Evolutionary conservation across 768 basidiomycete species (phyloP).

Genomic region (Agrocybe praecox): DNA sequence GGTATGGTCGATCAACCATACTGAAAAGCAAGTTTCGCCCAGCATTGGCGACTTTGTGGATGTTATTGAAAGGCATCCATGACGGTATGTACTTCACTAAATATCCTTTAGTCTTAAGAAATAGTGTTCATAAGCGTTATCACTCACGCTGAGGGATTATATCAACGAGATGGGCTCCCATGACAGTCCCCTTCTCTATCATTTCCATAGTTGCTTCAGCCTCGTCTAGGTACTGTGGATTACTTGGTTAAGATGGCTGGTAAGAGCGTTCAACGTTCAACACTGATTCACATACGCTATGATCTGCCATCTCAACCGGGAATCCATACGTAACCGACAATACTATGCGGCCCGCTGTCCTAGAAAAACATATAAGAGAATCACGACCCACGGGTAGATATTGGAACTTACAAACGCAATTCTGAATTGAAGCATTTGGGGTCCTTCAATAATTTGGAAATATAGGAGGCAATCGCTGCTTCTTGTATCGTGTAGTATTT

Average conservation of each 20-base stretch:
- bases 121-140: too few species aligned
- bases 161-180: constrained; percentile 2
- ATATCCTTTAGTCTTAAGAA: background rate
- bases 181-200: background rate
- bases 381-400: background rate
- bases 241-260: background rate
- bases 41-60: background rate
- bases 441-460: background rate
- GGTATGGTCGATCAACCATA: background rate
- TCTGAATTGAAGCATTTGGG: background rate
- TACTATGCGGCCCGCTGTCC: constrained; percentile 2
- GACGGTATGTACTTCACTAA: constrained; percentile 4
- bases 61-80: constrained; percentile 3
- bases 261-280: background rate
- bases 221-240: background rate
- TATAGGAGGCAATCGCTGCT: constrained; percentile 2
- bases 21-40: background rate
- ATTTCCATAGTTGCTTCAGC: background rate
- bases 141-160: constrained; percentile 4
- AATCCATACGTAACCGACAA: constrained; percentile 3
- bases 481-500: constrained; percentile 34
- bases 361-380: background rate
- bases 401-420: background rate
- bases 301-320: background rate
- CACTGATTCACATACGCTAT: background rate